Evolutionary conservation across 495 filamentous ascomycete genomes (phyloP).

Genomic region (Aspergillus cavernicola): DNA sequence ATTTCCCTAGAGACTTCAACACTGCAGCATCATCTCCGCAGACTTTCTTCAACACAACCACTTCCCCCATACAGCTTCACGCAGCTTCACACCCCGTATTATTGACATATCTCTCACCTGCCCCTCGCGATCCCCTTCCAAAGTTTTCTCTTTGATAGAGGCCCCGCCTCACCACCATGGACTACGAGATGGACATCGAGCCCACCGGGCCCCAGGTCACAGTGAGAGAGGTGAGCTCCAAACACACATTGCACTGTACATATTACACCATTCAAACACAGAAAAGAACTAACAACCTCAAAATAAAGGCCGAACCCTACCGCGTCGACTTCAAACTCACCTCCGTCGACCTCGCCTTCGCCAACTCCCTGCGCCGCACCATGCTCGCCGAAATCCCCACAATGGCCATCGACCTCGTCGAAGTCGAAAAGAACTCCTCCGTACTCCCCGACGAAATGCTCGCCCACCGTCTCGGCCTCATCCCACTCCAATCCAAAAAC

Average conservation of each 20-base stretch:
- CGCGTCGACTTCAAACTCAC: conserved; percentile 79
- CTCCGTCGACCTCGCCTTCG: conserved; percentile 80
- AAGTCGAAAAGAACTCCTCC: conserved; percentile 88
- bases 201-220: conserved; percentile 64
- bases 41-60: neutral
- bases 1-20: conserved; percentile 5
- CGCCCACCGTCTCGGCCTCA: conserved; percentile 84
- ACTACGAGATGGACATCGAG: conserved; percentile 69
- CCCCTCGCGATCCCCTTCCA: too few species aligned
- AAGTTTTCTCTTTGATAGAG: neutral
- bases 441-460: conserved; percentile 96
- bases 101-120: neutral
- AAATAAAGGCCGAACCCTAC: conserved; percentile 51
- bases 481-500: conserved; percentile 80
- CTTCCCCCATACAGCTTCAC: neutral
- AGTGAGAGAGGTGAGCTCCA: conserved; percentile 60
- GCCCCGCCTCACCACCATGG: conserved; percentile 45
- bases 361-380: conserved; percentile 88
- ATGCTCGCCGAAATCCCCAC: conserved; percentile 95
- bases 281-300: neutral
- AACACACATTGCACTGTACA: too few species aligned
- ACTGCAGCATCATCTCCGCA: conserved; percentile 1
- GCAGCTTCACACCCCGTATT: neutral
- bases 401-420: conserved; percentile 90
- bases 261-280: conserved; percentile 5